Conservation (phyloP, 1,139 yeast genomes). For the Saccharomyces hybrid region DNA sequence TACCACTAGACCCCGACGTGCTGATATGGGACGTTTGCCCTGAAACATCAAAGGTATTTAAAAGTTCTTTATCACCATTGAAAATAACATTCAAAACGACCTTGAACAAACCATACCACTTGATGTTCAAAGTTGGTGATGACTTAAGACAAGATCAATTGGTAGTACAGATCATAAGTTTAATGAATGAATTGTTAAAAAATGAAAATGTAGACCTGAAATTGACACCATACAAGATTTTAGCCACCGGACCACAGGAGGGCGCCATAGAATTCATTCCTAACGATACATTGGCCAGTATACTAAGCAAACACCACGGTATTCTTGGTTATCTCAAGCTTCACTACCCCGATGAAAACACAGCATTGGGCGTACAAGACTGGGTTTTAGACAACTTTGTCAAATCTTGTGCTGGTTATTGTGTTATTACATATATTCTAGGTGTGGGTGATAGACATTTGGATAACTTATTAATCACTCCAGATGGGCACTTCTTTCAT, state of each 20-base stretch:
- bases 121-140: constrained; percentile 94
- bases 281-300: constrained; percentile 81
- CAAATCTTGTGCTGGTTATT: constrained; percentile 94
- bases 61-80: constrained; percentile 82
- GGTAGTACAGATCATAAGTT: constrained; percentile 80
- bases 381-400: constrained; percentile 90
- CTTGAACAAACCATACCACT: constrained; percentile 45
- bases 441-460: constrained; percentile 98
- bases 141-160: constrained; percentile 94
- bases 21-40: constrained; percentile 70
- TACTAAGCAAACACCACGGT: constrained; percentile 64
- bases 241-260: constrained; percentile 85
- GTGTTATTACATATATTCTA: constrained; percentile 87
- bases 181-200: constrained; percentile 84
- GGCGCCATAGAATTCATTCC: constrained; percentile 93
- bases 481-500: constrained; percentile 85
- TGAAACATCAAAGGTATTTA: constrained; percentile 77
- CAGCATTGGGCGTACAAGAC: constrained; percentile 66
- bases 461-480: constrained; percentile 71
- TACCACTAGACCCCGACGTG: constrained; percentile 36
- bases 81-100: constrained; percentile 74
- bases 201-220: constrained; percentile 86
- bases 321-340: constrained; percentile 62
- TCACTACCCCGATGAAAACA: constrained; percentile 51
- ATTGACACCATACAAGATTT: constrained; percentile 79